A percentile compares a stretch with the other conserved stretches of the same genome.
These are phyloP conservation scores for Pseudogymnoascus sp. DNA, from an alignment of 2,329 filamentous ascomycete genomes.

Conservation along the genomic window DNA sequence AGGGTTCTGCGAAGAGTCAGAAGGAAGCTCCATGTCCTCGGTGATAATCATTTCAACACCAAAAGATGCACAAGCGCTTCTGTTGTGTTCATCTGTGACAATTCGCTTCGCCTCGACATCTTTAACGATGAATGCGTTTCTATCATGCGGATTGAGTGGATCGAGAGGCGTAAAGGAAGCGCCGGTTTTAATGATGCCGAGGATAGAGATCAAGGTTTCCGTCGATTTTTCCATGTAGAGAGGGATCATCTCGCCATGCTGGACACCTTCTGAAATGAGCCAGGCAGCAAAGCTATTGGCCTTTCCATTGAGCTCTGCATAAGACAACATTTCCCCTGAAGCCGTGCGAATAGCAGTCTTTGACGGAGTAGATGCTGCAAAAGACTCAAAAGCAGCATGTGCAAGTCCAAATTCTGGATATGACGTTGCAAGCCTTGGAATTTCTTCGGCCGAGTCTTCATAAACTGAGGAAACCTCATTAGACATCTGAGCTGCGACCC, in stretches of 20 bases:
- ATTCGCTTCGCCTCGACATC: conserved; percentile 3
- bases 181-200: conserved; percentile 8
- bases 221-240: conserved; percentile 12
- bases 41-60: conserved; percentile 7
- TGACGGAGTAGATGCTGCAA: neutral
- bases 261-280: neutral
- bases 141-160: conserved; percentile 1
- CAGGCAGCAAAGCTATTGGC: conserved; percentile 7
- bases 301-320: conserved; percentile 6
- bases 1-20: neutral
- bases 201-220: conserved; percentile 6
- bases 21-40: neutral
- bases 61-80: neutral
- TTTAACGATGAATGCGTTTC: neutral
- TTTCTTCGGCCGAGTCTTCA: neutral
- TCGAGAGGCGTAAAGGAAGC: conserved; percentile 9
- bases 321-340: conserved; percentile 1
- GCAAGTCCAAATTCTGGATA: conserved; percentile 4
- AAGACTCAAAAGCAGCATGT: neutral
- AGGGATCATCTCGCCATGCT: conserved; percentile 11
- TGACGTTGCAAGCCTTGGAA: neutral
- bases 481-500: neutral
- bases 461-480: neutral
- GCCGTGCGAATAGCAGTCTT: neutral
- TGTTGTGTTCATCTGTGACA: conserved; percentile 3